Base-by-base conservation (phyloP, 495 filamentous ascomycete genomes). In the Amphirosellinia nigrospora region DNA sequence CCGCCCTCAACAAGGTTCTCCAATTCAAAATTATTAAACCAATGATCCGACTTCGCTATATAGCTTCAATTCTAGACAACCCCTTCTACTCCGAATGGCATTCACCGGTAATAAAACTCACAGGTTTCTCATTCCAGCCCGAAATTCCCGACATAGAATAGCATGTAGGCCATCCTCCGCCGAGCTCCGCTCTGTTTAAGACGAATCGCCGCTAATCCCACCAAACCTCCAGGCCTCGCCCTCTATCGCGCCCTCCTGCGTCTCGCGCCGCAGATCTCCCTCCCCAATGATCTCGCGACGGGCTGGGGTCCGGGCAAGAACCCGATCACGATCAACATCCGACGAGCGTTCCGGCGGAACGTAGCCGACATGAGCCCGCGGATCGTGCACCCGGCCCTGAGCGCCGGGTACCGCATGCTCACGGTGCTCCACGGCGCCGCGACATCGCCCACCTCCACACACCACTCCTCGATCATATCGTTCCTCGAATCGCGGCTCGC, bases 161-260 rank as follows among this genome's bases (percentile, higher is more conserved):
- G 89, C 90, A 80, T 92, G 90, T 92, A 79, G 78, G 87, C 55
- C 53, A n/a, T 36, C 8, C 30, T 8, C 30, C 30, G 0, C 13
- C 16, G 16, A 1, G 0, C 19, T 13, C 55, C 2, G 5, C 28
- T n/a, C n/a, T 36, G 1, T 11, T 34, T 4, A 13, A n/a, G 21
- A 55, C 11, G 10, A 10, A 13, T 21, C 13, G 8, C 13, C 21
- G 48, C 55, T 55, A 21, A 55, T 21, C 16, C 21, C 34, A 69
- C 30, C 30, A 38, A 69, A 23, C 16, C n/a, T 13, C 19, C 71
- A 94, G 91, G 90, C 76, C 82, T 92, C 73, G 88, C 91, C 41
- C 89, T 96, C 63, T 94, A 90, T 78, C 85, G 90, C 72, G 87
- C 90, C 38, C 88, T 96, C 72, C 81, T 94, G 41, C 87, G 85